These are phyloP conservation scores for Diaporthe longicolla DNA, from an alignment of 2,329 filamentous ascomycete genomes.

Conservation along the genomic window DNA sequence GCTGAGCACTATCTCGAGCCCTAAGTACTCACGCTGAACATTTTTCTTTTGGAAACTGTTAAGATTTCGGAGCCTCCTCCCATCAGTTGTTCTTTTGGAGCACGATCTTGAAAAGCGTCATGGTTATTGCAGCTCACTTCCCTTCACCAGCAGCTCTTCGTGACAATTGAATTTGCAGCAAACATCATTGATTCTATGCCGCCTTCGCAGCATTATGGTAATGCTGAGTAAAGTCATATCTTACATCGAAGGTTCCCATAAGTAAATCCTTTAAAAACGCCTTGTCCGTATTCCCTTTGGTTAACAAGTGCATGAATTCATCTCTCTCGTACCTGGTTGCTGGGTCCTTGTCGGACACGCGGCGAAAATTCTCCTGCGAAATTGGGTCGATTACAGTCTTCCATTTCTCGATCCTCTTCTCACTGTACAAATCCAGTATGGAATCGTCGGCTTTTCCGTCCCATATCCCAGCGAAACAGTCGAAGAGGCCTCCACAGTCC, in stretches of 20 bases:
- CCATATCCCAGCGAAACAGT: conserved; percentile 67
- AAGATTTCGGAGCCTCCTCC: neutral
- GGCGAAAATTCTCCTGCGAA: conserved; percentile 59
- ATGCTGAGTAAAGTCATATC: conserved; percentile 62
- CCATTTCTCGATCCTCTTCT: conserved; percentile 62
- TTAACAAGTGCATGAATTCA: conserved; percentile 56
- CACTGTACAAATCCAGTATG: conserved; percentile 61
- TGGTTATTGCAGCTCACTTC: neutral
- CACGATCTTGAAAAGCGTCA: neutral
- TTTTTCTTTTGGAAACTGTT: neutral
- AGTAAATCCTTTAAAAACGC: conserved; percentile 53
- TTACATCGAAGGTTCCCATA: conserved; percentile 53
- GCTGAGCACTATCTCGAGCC: neutral
- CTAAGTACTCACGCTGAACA: neutral
- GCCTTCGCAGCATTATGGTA: conserved; percentile 50
- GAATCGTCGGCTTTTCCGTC: conserved; percentile 59
- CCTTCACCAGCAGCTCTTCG: no score
- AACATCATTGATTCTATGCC: neutral
- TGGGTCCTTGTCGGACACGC: conserved; percentile 58
- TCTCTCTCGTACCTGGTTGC: conserved; percentile 56
- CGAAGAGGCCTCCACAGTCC: conserved; percentile 73
- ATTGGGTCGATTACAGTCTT: conserved; percentile 59
- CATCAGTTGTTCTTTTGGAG: neutral
- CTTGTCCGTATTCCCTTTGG: conserved; percentile 53
- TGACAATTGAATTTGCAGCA: no score